These are phyloP conservation scores for Parietichytrium sp. DNA, from an alignment of 108 stramenopile species.

Conservation along the genomic window DNA sequence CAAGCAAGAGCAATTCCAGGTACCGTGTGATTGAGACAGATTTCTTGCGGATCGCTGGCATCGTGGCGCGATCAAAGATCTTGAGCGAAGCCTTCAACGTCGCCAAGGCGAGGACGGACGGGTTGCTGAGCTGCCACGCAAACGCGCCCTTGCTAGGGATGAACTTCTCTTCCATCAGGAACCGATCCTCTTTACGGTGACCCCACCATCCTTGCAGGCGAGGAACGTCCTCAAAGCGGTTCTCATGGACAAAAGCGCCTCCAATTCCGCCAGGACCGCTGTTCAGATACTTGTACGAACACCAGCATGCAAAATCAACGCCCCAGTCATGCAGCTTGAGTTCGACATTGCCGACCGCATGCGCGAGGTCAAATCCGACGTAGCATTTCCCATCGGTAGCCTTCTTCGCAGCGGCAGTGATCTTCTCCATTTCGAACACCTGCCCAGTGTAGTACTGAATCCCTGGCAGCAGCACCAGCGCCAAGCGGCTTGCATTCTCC, in stretches of 20 bases:
- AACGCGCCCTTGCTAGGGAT: constrained; percentile 43
- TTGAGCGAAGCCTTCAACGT: constrained; percentile 41
- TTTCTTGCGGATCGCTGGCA: constrained; percentile 45
- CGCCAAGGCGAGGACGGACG: constrained; percentile 45
- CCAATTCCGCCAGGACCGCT: constrained; percentile 53
- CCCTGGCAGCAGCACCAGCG: constrained; percentile 50
- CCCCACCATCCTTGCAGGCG: constrained; percentile 56
- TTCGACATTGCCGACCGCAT: constrained; percentile 52
- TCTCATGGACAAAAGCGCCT: constrained; percentile 53
- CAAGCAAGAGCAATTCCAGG: constrained; percentile 46
- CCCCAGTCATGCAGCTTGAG: constrained; percentile 54
- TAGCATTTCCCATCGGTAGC: background rate
- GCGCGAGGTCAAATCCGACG: constrained; percentile 53
- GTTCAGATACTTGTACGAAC: constrained; percentile 60
- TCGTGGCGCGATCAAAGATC: constrained; percentile 41
- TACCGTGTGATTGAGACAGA: constrained; percentile 47
- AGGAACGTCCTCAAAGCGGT: background rate
- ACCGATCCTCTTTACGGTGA: constrained; percentile 45
- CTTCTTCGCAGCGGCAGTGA: background rate
- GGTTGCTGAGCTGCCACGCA: constrained; percentile 54
- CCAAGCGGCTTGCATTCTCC: background rate
- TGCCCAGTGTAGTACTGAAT: constrained; percentile 57
- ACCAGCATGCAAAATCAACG: constrained; percentile 59
- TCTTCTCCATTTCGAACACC: constrained; percentile 36
- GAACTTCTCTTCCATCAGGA: constrained; percentile 45